These are phyloP conservation scores for Yarrowia galli DNA, from an alignment of 1,139 yeast species.

Conservation along the genomic window DNA sequence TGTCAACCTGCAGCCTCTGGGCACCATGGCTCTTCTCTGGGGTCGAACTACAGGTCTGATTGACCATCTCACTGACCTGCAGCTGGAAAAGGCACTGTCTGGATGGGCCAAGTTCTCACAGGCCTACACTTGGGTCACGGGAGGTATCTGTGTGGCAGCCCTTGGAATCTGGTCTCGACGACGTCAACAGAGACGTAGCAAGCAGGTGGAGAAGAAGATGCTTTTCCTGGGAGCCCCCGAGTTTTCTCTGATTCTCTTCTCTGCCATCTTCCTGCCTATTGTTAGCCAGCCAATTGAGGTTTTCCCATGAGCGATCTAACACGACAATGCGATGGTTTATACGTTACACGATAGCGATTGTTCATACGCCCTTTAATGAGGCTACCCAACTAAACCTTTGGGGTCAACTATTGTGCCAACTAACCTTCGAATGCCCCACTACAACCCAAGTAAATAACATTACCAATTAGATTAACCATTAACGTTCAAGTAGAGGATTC, in stretches of 20 bases:
- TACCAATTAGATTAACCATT: no score
- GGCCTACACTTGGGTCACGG: conserved; percentile 5
- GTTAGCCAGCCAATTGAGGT: conserved; percentile 10
- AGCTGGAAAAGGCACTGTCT: background rate
- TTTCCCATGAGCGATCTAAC: no score
- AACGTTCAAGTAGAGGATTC: conserved; percentile 1
- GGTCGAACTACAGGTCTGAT: background rate
- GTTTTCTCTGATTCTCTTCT: background rate
- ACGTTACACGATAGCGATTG: no score
- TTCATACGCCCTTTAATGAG: no score
- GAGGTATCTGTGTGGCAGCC: conserved; percentile 12
- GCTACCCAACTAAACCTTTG: no score
- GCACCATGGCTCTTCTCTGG: conserved; percentile 15
- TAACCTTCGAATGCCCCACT: no score
- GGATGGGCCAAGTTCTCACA: conserved; percentile 5
- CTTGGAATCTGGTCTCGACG: conserved; percentile 12
- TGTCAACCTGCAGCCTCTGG: conserved; percentile 23
- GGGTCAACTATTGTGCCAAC: no score
- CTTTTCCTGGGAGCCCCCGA: conserved; percentile 6
- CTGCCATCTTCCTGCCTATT: conserved; percentile 7
- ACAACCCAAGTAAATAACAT: no score
- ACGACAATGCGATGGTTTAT: no score
- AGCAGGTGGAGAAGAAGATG: background rate
- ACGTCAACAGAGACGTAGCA: conserved; percentile 2
- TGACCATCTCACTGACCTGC: background rate